Conservation (phyloP, 768 basidiomycete genomes). For the Nidularia pulvinata region DNA sequence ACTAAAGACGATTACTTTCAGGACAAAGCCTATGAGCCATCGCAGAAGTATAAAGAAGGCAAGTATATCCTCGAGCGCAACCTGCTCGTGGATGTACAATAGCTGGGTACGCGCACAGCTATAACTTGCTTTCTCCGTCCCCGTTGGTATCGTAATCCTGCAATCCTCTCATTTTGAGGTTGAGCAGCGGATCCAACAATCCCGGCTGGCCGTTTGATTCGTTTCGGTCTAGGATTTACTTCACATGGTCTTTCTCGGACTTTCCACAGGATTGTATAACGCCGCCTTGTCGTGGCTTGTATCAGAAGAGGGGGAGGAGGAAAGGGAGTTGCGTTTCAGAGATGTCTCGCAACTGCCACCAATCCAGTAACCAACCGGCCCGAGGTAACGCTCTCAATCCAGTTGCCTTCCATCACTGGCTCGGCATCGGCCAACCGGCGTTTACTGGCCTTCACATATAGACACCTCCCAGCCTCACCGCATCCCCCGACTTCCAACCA, state of each 20-base stretch:
- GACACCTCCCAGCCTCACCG: too few species aligned
- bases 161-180: neutral
- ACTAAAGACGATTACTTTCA: slow-evolving; percentile 24
- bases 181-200: neutral
- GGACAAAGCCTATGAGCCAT: slow-evolving; percentile 89
- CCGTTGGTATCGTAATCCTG: neutral
- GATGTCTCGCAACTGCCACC: neutral
- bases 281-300: slow-evolving; percentile 8
- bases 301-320: slow-evolving; percentile 8
- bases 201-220: slow-evolving; percentile 11
- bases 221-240: slow-evolving; percentile 11
- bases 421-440: too few species aligned
- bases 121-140: neutral
- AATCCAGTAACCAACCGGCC: too few species aligned
- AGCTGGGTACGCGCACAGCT: slow-evolving; percentile 10
- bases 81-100: slow-evolving; percentile 86
- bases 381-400: too few species aligned
- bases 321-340: neutral
- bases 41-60: slow-evolving; percentile 98
- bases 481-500: too few species aligned
- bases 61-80: slow-evolving; percentile 97
- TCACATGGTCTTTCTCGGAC: slow-evolving; percentile 19
- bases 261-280: slow-evolving; percentile 11
- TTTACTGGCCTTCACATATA: too few species aligned
- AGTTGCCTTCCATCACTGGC: too few species aligned